phyloP scores from a whole-genome alignment of 345 rosid species.

The Eucalyptus rudis region DNA sequence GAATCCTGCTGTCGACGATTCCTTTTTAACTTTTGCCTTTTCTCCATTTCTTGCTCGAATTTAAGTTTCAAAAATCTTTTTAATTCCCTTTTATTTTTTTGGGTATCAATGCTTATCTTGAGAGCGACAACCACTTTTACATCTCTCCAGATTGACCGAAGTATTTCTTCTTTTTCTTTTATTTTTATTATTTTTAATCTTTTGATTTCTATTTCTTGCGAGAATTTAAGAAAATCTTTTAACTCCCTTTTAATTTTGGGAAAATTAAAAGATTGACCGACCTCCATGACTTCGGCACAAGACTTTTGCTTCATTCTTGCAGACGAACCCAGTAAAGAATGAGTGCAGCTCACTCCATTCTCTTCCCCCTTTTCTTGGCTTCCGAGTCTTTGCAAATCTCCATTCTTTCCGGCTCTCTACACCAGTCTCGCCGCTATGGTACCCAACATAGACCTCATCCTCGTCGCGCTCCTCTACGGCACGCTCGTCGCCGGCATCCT shows the following conservation, averaged over 20 bases:
- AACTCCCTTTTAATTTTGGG: not conserved
- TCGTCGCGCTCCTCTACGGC: conserved; percentile 13
- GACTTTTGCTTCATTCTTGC: not conserved
- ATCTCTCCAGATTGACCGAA: not conserved
- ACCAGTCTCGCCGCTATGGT: not conserved
- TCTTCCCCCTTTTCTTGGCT: not conserved
- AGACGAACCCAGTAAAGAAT: not conserved
- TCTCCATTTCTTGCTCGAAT: not conserved
- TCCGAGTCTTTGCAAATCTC: not conserved
- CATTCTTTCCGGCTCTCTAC: not conserved
- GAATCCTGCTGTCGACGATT: conserved; percentile 99
- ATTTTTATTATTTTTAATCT: too few relatives aligned
- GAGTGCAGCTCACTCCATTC: conserved; percentile 21
- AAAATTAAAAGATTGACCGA: not conserved
- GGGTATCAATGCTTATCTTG: not conserved
- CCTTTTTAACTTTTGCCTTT: accelerated
- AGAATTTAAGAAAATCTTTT: not conserved
- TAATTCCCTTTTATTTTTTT: not conserved
- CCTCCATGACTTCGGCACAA: not conserved
- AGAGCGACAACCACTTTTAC: not conserved
- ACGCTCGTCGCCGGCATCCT: conserved; percentile 10
- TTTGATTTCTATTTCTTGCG: too few relatives aligned
- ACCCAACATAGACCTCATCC: conserved; percentile 25
- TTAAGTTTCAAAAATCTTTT: not conserved
- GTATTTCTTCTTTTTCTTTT: too few relatives aligned